Evolutionary conservation across 2,329 filamentous ascomycete species (phyloP), one percentile per base, ranked within the genome.

Genomic region (Cytospora chrysosperma): DNA sequence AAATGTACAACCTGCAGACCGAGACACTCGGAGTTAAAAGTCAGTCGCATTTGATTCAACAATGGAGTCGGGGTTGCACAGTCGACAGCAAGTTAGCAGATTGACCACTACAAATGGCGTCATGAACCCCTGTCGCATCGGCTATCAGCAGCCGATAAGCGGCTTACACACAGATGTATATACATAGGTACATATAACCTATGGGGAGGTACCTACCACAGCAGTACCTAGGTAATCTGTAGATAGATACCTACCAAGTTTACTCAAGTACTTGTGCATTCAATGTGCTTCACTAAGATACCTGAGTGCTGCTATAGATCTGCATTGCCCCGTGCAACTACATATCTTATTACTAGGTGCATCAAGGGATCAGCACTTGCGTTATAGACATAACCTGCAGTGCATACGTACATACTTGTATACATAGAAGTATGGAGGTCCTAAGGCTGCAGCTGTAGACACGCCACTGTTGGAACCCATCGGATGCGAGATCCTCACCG

Each of bases 41-140:
- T 15, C 9, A 17, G 37, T 43, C 37, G 43, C 43, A 47, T 47
- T 47, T 21, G n/a, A n/a, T 24, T 47, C 17, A 21, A 47, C 9
- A 47, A 5, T 47, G 43, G n/a, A 40, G 37, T 40, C 37, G 37
- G n/a, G 37, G 9, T 47, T 47, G n/a, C 5, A 55, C 37, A n/a
- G n/a, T n/a, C n/a, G n/a, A n/a, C n/a, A 52, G 28, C 49, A 12
- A 28, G 19, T 49, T 53, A 47, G 59, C 27, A 55, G 51, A 40
- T 61, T 52, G 59, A 51, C 51, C 51, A 55, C 51, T 52, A 51
- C 28, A 51, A 28, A 61, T 62, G 60, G 60, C 60, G 60, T 62
- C 60, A 62, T 56, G 60, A 58, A 58, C 59, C 59, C 59, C 52
- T 54, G 59, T 28, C 21, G 19, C 43, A 19, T 47, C 43, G 43